Percentiles rank a stretch among this genome's conserved stretches.
Conservation (phyloP, 2,329 filamentous ascomycete genomes). For the Tolypocladium album region DNA sequence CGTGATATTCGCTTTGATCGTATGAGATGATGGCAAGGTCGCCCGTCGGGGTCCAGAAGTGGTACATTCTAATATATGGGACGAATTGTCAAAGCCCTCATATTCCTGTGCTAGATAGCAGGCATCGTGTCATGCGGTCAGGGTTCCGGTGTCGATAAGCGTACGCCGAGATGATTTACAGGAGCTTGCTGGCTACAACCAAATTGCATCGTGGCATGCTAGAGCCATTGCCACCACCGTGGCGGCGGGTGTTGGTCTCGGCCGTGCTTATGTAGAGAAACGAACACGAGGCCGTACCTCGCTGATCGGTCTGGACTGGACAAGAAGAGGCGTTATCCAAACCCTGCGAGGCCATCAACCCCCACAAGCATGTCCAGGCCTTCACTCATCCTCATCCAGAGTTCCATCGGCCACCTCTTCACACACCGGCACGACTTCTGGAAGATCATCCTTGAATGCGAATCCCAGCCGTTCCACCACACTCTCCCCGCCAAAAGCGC, state of each 20-base stretch:
- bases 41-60: neutral
- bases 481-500: slow-evolving; percentile 10
- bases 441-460: slow-evolving; percentile 12
- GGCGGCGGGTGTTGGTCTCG: neutral
- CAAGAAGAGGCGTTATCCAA: neutral
- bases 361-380: neutral
- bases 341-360: neutral
- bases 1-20: neutral
- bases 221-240: neutral
- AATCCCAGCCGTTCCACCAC: slow-evolving; percentile 15
- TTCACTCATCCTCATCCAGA: neutral
- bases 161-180: neutral
- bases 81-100: neutral
- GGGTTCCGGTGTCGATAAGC: neutral
- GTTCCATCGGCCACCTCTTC: neutral
- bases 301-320: neutral
- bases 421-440: slow-evolving; percentile 8
- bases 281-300: neutral
- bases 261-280: too few relatives aligned
- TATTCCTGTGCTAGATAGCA: neutral
- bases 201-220: neutral
- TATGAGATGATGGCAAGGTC: neutral
- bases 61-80: neutral
- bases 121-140: neutral
- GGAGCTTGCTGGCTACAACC: neutral